Conservation (phyloP, 345 rosid species). For the Eucalyptus regnans region DNA sequence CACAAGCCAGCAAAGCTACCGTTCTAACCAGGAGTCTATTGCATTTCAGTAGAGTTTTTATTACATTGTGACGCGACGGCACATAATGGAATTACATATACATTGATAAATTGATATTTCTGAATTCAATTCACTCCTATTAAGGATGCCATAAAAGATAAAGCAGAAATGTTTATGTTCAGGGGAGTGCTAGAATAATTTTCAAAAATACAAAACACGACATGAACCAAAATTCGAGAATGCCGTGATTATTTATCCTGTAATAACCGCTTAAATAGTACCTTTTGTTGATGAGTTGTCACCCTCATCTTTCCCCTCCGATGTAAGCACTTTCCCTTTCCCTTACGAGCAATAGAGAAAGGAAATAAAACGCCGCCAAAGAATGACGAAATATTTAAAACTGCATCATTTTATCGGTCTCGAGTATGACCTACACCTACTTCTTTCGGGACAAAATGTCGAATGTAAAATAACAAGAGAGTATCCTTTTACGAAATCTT, state of each 20-base stretch:
- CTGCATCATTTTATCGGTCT: accelerated
- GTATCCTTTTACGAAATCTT: too few relatives aligned
- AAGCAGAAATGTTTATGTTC: not conserved
- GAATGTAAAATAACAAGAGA: too few relatives aligned
- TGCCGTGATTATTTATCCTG: not conserved
- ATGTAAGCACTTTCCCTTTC: not conserved
- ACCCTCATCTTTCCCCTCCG: not conserved
- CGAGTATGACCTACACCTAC: too few relatives aligned
- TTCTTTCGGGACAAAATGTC: too few relatives aligned
- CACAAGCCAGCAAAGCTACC: not conserved
- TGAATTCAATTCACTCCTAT: not conserved
- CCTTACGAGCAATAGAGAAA: not conserved
- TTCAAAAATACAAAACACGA: not conserved
- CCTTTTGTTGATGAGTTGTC: not conserved
- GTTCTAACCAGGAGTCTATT: too few relatives aligned
- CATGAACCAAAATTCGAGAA: not conserved
- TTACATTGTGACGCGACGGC: accelerated
- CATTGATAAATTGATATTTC: not conserved
- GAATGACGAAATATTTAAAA: not conserved
- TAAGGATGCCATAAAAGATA: not conserved
- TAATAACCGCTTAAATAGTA: not conserved
- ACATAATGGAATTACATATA: accelerated
- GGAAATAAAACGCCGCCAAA: not conserved
- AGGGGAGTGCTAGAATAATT: not conserved
- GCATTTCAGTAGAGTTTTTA: not conserved